Evolutionary conservation across 768 basidiomycete genomes (phyloP), one percentile per base, ranked within the genome.

Genomic region (Mycena alexandri): DNA sequence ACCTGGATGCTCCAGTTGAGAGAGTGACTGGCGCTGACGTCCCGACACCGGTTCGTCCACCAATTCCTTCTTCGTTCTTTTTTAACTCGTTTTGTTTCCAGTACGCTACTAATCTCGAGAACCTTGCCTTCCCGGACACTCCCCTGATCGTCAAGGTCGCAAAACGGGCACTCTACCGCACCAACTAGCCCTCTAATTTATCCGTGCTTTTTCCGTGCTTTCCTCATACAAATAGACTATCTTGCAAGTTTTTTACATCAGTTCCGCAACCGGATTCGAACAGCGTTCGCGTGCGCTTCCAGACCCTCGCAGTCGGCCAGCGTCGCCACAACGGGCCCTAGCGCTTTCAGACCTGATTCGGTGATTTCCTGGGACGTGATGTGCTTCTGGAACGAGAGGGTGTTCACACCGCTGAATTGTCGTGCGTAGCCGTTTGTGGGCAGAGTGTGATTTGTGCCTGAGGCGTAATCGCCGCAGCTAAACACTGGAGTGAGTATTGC

Each of bases 361-460:
- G 95, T 93, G 24, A 99, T 87, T 77, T 98, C 93, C 77, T 99
- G 98, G 7, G 95, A 96, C 16, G 98, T 99, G 73, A 99, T 98
- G 78, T 99, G 93, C 79, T 99, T 99, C 77, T 98, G 96, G 92
- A 99, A 99, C 2, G 95, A 96, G 11, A 88, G 83, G 0, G 97
- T 98, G 82, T 97, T 98, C 72, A 99, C 98, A 6, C 98, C 98
- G 72, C 96, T 98, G 83, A 96, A 99, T 77, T 99, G 98, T 55
- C 95, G 90, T 24, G 98, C 98, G 78, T 96, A 99, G 24, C 97
- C 96, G 69, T 95, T 95, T 12, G 94, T 98, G 42, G 97, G 97
- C 24, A 99, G 84, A 0, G 97, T 99, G 83, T 99, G 98, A 79
- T 99, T 99, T 10, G 98, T 99, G 21, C 98, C 98, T 0, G 97